These are phyloP conservation scores for Chaetomium fimeti DNA, from an alignment of 495 filamentous ascomycete genomes.

Conservation along the genomic window DNA sequence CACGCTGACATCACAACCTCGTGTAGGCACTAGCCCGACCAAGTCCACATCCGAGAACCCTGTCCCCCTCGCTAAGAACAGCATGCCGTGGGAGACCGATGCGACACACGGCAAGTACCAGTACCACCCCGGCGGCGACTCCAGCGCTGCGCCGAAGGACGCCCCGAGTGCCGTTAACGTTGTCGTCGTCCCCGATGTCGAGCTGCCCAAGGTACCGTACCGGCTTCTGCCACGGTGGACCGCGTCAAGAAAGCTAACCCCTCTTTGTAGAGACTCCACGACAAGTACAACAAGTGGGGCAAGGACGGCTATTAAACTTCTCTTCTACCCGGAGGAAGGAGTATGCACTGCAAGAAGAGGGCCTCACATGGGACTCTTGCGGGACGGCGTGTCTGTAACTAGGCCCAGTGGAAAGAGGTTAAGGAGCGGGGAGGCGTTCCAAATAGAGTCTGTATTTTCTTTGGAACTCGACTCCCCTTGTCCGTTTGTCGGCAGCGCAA, in stretches of 20 bases:
- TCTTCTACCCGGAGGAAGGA: not conserved
- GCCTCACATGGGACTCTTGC: not conserved
- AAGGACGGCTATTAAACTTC: conserved; percentile 66
- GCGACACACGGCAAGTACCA: conserved; percentile 70
- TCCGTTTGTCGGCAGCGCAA: not conserved
- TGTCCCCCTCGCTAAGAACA: conserved; percentile 67
- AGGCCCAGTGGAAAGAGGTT: conserved; percentile 15
- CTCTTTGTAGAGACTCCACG: conserved; percentile 71
- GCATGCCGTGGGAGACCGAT: conserved; percentile 86
- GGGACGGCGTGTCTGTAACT: conserved; percentile 24
- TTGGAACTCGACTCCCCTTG: not conserved
- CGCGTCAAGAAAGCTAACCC: conserved; percentile 20
- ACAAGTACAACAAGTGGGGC: conserved; percentile 97
- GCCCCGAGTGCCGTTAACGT: conserved; percentile 93
- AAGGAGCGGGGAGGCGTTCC: conserved; percentile 1
- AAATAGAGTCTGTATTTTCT: conserved; percentile 32
- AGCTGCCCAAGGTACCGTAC: conserved; percentile 84
- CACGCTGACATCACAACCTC: conserved; percentile 28
- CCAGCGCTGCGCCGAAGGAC: conserved; percentile 70
- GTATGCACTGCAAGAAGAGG: conserved; percentile 1
- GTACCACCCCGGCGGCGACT: conserved; percentile 89
- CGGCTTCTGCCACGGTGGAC: not conserved
- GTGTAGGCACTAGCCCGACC: conserved; percentile 77
- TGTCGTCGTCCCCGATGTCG: conserved; percentile 89
- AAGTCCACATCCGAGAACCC: conserved; percentile 74